Conservation (phyloP, 306 rosid genomes). For the Styphnolobium japonicum region DNA sequence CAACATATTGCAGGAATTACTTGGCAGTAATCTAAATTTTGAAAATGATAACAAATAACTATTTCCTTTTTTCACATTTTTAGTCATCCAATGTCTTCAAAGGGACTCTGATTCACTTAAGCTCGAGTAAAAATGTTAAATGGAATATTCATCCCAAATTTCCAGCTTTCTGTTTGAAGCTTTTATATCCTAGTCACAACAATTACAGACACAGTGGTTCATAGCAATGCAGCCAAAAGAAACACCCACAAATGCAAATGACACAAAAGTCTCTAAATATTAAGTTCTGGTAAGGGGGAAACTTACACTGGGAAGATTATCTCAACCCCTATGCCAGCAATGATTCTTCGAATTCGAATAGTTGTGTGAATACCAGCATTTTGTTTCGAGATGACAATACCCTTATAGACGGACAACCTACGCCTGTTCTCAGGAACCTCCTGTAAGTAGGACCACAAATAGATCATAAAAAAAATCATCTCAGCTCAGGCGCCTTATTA, state of each 20-base stretch:
- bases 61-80: not conserved
- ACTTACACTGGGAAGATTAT: slow-evolving; percentile 92
- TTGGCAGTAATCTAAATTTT: not conserved
- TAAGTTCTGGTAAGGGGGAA: not conserved
- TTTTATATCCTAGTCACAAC: slow-evolving; percentile 1
- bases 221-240: not conserved
- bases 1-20: not conserved
- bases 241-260: not conserved
- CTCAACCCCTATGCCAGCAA: slow-evolving; percentile 96
- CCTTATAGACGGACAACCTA: slow-evolving; percentile 81
- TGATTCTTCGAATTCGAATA: slow-evolving; percentile 81
- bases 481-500: not conserved
- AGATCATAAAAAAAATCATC: slow-evolving; percentile 13
- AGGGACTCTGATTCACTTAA: not conserved
- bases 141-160: not conserved
- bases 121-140: not conserved
- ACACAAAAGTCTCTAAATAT: not conserved
- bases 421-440: slow-evolving; percentile 95
- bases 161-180: not conserved
- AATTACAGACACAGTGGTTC: not conserved
- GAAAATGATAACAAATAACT: not conserved
- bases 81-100: not conserved
- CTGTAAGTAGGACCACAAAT: slow-evolving; percentile 45
- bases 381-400: slow-evolving; percentile 89
- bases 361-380: slow-evolving; percentile 98